These are phyloP conservation scores for Paspalum notatum DNA, from an alignment of 176 grass and related monocot genomes.

Conservation along the genomic window DNA sequence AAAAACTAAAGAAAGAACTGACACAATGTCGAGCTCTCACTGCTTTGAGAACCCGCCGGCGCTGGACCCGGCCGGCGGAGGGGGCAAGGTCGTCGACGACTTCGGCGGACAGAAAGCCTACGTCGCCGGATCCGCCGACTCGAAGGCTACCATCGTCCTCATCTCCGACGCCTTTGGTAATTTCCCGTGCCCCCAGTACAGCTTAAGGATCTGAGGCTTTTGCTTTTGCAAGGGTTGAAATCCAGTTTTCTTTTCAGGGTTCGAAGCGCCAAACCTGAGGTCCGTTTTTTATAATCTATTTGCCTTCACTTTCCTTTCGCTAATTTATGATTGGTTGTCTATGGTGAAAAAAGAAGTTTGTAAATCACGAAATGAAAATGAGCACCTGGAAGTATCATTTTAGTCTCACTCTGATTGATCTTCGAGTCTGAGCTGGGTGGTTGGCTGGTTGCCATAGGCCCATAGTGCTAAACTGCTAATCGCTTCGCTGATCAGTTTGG, in stretches of 20 bases:
- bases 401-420: not conserved
- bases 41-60: slow-evolving; percentile 72
- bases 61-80: slow-evolving; percentile 46
- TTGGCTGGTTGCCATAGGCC: not conserved
- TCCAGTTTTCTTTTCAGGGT: slow-evolving; percentile 39
- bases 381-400: not conserved
- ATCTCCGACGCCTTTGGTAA: slow-evolving; percentile 68
- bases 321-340: not conserved
- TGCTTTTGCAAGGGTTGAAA: not conserved
- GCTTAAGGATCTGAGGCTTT: not conserved
- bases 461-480: not conserved
- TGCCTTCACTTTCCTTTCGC: not conserved
- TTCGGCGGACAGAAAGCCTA: slow-evolving; percentile 72
- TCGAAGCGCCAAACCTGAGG: slow-evolving; percentile 63
- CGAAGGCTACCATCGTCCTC: slow-evolving; percentile 67
- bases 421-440: not conserved
- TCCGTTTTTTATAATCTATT: slow-evolving; percentile 2
- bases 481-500: not conserved
- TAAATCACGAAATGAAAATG: too few species aligned
- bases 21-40: slow-evolving; percentile 62
- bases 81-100: slow-evolving; percentile 65
- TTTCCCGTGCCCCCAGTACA: not conserved
- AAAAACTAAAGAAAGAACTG: not conserved
- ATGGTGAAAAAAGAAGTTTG: too few species aligned
- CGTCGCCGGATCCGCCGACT: slow-evolving; percentile 38